Percentiles rank a stretch among this genome's conserved stretches.
These are phyloP conservation scores for Aquilaria agallochum DNA, from an alignment of 441 rosid species.

Conservation along the genomic window DNA sequence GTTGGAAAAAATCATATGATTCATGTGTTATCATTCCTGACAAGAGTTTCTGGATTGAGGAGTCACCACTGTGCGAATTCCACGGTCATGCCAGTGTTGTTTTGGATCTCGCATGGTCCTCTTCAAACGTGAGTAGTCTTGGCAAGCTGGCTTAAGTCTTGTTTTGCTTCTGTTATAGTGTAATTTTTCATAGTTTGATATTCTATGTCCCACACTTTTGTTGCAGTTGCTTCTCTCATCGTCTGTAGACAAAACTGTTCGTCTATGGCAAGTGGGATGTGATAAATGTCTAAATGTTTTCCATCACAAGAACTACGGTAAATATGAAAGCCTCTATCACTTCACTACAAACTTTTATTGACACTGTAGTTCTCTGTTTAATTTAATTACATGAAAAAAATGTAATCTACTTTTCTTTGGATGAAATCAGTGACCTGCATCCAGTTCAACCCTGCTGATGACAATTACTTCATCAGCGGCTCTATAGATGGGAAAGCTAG, in stretches of 20 bases:
- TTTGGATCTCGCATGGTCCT: conserved; percentile 85
- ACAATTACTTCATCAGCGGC: conserved; percentile 79
- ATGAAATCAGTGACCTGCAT: conserved; percentile 77
- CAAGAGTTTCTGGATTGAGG: conserved; percentile 58
- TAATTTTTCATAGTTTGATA: background rate
- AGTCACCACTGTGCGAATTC: conserved; percentile 65
- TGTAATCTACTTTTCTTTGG: conserved; percentile 9
- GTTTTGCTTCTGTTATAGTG: background rate
- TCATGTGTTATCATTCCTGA: conserved; percentile 52
- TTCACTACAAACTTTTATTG: background rate
- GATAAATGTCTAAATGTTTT: conserved; percentile 49
- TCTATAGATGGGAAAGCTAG: conserved; percentile 95
- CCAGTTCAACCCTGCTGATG: conserved; percentile 70
- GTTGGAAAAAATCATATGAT: conserved; percentile 20
- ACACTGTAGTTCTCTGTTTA: too few relatives aligned
- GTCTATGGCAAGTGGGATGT: conserved; percentile 67
- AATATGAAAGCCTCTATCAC: background rate
- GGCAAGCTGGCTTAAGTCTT: background rate
- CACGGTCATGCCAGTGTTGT: conserved; percentile 64
- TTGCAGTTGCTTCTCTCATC: conserved; percentile 78
- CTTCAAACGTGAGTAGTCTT: conserved; percentile 62
- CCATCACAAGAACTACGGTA: conserved; percentile 64
- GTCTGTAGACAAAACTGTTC: conserved; percentile 77
- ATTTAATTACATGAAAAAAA: background rate
- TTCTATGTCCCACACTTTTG: background rate